phyloP scores from a whole-genome alignment of 1,284 basidiomycete genomes.

The Ganoderma multipileum region DNA sequence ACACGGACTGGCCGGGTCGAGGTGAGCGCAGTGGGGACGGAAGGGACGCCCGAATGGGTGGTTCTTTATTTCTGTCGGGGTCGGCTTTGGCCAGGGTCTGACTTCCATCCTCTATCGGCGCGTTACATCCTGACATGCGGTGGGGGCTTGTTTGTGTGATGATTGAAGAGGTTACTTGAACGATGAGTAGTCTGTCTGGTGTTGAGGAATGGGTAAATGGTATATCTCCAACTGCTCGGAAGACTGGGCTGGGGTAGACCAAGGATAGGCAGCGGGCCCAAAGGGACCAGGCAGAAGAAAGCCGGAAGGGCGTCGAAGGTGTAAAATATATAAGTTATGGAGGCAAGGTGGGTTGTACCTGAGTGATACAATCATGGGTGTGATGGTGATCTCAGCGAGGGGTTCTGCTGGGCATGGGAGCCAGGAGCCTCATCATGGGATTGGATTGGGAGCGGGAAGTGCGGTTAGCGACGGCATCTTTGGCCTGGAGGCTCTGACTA shows the following conservation, averaged over 20 bases:
- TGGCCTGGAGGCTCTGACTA: constrained; percentile 10
- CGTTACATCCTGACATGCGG: constrained; percentile 27
- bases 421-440: constrained; percentile 19
- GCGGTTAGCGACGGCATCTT: constrained; percentile 27
- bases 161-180: background rate
- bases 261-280: background rate
- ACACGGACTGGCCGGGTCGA: background rate
- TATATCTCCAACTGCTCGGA: background rate
- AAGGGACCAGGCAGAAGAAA: background rate
- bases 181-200: background rate
- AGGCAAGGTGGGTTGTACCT: constrained; percentile 23
- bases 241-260: background rate
- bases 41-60: constrained; percentile 3
- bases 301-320: background rate
- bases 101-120: constrained; percentile 10
- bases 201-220: background rate
- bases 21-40: background rate
- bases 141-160: constrained; percentile 24
- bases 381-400: constrained; percentile 31
- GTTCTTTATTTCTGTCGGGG: constrained; percentile 3
- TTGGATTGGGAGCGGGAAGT: constrained; percentile 24
- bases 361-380: constrained; percentile 28
- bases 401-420: constrained; percentile 26
- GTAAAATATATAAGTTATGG: constrained; percentile 26
- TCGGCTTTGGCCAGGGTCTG: background rate